phyloP scores from a whole-genome alignment of 257 asterid genomes.

The Asclepias syriaca region DNA sequence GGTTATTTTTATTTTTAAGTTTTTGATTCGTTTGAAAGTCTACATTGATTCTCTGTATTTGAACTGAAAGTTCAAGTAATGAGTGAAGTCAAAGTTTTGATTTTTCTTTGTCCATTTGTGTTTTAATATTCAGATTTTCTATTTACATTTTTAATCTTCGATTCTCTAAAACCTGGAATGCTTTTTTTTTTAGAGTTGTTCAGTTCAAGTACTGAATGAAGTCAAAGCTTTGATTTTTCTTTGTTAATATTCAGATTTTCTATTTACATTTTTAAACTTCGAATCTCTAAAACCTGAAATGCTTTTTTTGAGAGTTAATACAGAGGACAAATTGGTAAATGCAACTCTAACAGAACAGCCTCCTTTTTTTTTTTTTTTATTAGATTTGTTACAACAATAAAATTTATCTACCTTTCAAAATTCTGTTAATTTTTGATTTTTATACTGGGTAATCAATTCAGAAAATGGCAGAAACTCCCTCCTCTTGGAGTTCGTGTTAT shows the following conservation, averaged over 20 bases:
- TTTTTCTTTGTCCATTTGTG: neutral
- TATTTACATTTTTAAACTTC: too few relatives aligned
- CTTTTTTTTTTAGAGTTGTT: neutral
- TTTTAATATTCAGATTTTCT: neutral
- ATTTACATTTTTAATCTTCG: neutral
- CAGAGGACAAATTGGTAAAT: neutral
- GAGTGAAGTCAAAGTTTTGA: slow-evolving; percentile 1
- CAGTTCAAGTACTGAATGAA: too few relatives aligned
- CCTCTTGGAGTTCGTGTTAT: neutral
- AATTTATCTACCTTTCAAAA: neutral
- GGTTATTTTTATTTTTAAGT: neutral
- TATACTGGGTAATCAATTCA: neutral
- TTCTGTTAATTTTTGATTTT: neutral
- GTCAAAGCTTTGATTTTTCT: slow-evolving; percentile 1
- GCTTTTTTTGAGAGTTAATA: neutral
- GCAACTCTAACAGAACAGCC: neutral
- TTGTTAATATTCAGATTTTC: neutral
- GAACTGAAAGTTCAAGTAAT: neutral
- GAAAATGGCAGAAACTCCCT: neutral
- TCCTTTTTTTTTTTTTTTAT: neutral
- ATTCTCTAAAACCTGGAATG: too few relatives aligned
- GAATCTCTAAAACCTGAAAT: too few relatives aligned
- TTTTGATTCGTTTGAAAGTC: neutral
- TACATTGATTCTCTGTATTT: slow-evolving; percentile 1
- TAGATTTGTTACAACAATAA: neutral